These are phyloP conservation scores for Leccinum truebloodii DNA, from an alignment of 768 basidiomycete species.

Conservation along the genomic window DNA sequence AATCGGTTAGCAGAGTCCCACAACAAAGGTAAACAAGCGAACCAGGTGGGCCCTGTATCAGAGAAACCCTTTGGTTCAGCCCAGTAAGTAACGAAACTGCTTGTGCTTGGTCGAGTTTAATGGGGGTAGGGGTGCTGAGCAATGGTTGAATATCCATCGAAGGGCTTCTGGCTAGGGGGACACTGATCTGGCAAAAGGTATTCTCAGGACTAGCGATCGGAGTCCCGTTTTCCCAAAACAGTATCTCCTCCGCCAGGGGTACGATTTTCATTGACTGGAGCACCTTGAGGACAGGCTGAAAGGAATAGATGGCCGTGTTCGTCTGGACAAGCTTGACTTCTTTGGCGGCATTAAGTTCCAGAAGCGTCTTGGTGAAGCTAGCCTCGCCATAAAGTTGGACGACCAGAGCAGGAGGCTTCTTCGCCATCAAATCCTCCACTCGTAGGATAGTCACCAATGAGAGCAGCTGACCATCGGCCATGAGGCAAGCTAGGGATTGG, in stretches of 20 bases:
- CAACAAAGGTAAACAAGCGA: slow-evolving; percentile 15
- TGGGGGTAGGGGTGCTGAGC: slow-evolving; percentile 38
- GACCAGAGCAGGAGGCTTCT: slow-evolving; percentile 50
- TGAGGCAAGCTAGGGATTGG: slow-evolving; percentile 53
- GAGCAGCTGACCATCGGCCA: slow-evolving; percentile 48
- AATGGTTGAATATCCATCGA: slow-evolving; percentile 41
- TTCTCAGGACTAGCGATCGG: slow-evolving; percentile 12
- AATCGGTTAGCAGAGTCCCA: not conserved
- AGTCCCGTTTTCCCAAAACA: slow-evolving; percentile 49
- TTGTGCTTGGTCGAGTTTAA: slow-evolving; percentile 56
- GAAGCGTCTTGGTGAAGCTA: slow-evolving; percentile 41
- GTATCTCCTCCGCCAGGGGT: slow-evolving; percentile 50
- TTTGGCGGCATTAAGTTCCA: slow-evolving; percentile 37
- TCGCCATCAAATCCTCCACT: slow-evolving; percentile 51
- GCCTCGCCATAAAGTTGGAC: slow-evolving; percentile 51
- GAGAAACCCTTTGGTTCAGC: slow-evolving; percentile 54
- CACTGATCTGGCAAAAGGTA: slow-evolving; percentile 26
- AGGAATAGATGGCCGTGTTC: slow-evolving; percentile 62
- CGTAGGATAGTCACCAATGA: slow-evolving; percentile 55
- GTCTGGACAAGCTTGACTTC: slow-evolving; percentile 53
- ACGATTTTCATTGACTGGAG: slow-evolving; percentile 48
- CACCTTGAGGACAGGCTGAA: slow-evolving; percentile 59
- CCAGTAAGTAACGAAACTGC: slow-evolving; percentile 46
- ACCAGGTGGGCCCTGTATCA: slow-evolving; percentile 78
- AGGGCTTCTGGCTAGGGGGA: slow-evolving; percentile 33